Evolutionary conservation across 2,329 filamentous ascomycete genomes (phyloP), one percentile per base, ranked within the genome.

Genomic region (Aspergillus fumigatiaffinis): DNA sequence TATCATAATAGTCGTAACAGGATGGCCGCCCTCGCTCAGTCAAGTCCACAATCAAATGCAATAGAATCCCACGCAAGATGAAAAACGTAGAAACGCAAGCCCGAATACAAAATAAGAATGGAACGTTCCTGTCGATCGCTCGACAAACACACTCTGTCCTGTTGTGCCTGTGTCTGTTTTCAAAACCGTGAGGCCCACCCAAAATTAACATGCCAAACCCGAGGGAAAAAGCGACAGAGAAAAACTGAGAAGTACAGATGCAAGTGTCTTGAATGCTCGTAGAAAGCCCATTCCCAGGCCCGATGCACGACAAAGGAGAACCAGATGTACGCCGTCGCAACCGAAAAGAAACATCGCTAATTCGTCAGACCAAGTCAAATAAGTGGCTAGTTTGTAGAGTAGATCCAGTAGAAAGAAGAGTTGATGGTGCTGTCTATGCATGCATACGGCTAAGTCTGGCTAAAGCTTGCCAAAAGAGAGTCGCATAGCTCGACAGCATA

Each of bases 1-100:
- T 65, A 64, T 64, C 63, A 60, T 64, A 61, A 65, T 54, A 61
- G 60, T 65, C 62, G 57, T 65, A 59, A 61, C 53, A 63, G 52
- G 60, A 60, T 51, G 56, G 56, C 63, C 63, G 54, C 56, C 57
- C 53, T 53, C 52, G 60, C 53, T 55, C 56, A 59, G 46, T 51
- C 51, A 52, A 38, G 51, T 55, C 49, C 58, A 59, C 60, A 55
- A 53, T 54, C 62, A 48, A 42, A 65, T 64, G 62, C 62, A 65
- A 61, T 56, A 55, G 25, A 57, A 57, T 56, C 51, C 56, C 50
- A 17, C 42, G 38, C 52, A 54, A 54, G 51, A 17, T 28, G 42
- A 32, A 9, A 25, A 55, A 53, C 53, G 46, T 25, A 50, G 55
- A 44, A 50, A 56, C 46, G 49, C 51, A 59, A 50, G 20, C 52